Base-by-base conservation (phyloP, 139 green algal species). In the Raphidocelis subcapitata region DNA sequence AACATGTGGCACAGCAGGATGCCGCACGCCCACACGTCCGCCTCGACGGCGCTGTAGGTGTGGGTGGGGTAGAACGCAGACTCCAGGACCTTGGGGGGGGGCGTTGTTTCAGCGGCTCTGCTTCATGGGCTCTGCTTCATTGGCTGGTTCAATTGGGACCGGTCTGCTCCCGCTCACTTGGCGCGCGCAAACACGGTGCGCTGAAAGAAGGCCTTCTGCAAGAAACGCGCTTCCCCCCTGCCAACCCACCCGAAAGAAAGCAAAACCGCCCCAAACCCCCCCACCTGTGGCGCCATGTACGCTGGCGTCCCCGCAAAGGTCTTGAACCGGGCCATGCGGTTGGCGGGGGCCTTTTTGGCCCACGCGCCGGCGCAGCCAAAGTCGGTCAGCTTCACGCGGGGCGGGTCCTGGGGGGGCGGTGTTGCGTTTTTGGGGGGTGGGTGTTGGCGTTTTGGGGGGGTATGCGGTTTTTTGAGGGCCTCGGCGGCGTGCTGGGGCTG, bases 321-420 rank as follows among this genome's bases (percentile, higher is more conserved):
- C 26, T n/a, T 49, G 29, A 79, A 62, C 16, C 54, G 51, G 2
- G 31, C 26, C 35, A 65, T 12, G 2, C 46, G 44, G 16, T 32
- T 28, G 55, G 56, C 5, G 12, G 69, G 56, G 23, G 44, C 37
- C 44, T 67, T 57, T 5, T 57, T 75, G 23, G 67, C 69, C 69
- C 69, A 75, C 26, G 59, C 28, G 16, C 69, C 56, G 4, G 69
- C 69, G 56, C 69, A 75, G 37, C 69, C 69, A 75, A 94, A 96
- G 74, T 94, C 90, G 52, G 84, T 89, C 15, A 96, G 79, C 81
- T 93, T 92, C 37, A 95, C 72, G 37, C 85, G 75, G 3, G 41
- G 41, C 41, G 41, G 41, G 41, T 49, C 41, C 41, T 49, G 41
- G 12, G 8, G 41, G 41, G n/a, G n/a, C n/a, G n/a, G n/a, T n/a